These are phyloP conservation scores for Tephrocybe sp. DNA, from an alignment of 768 basidiomycete species.

Conservation along the genomic window DNA sequence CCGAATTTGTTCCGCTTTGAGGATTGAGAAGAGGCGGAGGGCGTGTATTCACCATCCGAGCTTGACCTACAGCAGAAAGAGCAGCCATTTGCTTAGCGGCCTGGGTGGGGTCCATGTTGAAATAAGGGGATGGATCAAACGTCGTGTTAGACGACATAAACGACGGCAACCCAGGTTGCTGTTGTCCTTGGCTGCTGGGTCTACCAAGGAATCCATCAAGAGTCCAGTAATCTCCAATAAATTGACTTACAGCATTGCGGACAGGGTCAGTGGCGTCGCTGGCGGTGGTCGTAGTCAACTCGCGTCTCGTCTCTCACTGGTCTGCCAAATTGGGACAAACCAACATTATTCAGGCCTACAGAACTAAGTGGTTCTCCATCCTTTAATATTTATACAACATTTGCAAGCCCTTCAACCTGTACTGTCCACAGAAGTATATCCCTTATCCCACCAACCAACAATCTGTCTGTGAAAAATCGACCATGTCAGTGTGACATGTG, in stretches of 20 bases:
- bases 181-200: constrained; percentile 37
- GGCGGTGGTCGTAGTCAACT: constrained; percentile 5
- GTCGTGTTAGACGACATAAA: constrained; percentile 28
- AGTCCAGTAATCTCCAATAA: constrained; percentile 9
- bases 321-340: constrained; percentile 11
- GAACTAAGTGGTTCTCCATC: not conserved
- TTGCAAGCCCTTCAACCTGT: not conserved
- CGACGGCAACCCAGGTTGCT: constrained; percentile 27
- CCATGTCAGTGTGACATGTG: constrained; percentile 4
- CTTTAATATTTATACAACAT: not conserved
- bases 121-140: constrained; percentile 36
- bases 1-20: constrained; percentile 62
- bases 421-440: not conserved
- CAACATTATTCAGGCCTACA: not conserved
- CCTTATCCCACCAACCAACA: not conserved
- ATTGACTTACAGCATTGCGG: constrained; percentile 31
- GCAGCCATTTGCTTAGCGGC: constrained; percentile 83
- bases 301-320: constrained; percentile 11
- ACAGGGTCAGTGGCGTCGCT: constrained; percentile 11
- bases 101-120: constrained; percentile 60
- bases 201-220: constrained; percentile 19
- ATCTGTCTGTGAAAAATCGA: not conserved
- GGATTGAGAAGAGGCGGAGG: constrained; percentile 29
- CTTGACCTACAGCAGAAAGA: constrained; percentile 60
- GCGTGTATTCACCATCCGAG: constrained; percentile 53